Evolutionary conservation across 2,329 filamentous ascomycete species (phyloP), one percentile per base, ranked within the genome.

Genomic region (Arthroderma sp.): DNA sequence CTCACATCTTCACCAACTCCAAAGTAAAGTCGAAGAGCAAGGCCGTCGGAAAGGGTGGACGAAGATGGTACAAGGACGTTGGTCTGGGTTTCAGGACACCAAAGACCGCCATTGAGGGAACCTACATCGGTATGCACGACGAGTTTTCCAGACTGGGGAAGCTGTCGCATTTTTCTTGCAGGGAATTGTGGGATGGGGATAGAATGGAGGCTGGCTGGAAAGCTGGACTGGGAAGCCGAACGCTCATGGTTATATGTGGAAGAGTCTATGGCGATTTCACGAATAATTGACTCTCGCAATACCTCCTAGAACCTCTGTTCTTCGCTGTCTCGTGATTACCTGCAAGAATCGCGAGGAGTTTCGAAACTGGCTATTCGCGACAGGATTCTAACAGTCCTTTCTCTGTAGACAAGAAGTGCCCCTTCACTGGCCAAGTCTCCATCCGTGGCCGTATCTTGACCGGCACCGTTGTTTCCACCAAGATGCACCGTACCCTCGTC

Each of bases 401-500:
- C 25, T 60, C 60, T 64, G 71, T 74, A 95, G 93, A 98, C 87
- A 98, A 98, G 89, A 98, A 98, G 85, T 98, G 93, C 59, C 93
- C 93, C 69, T 98, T 98, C 87, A 95, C 90, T 70, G 94, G 94
- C 77, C 83, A 91, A 77, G 91, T 98, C 77, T 97, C 93, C 67
- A 98, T 98, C 83, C 93, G 93, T 82, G 93, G 93, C 79, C 91
- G 93, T 91, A 98, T 98, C 84, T 83, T 98, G 68, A 97, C 91
- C 76, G 93, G 93, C 74, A 96, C 90, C 75, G 93, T 98, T 74
- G 87, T 97, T 74, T 97, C 91, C 72, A 98, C 93, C 80, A 98
- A 98, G 88, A 98, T 98, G 93, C 93, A 98, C 88, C 88, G 93
- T 80, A 98, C 93, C 72, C 81, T 97, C 76, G 87, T 98, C 81